Conservation (phyloP, 1,139 yeast species). For the Pichia sp. region DNA sequence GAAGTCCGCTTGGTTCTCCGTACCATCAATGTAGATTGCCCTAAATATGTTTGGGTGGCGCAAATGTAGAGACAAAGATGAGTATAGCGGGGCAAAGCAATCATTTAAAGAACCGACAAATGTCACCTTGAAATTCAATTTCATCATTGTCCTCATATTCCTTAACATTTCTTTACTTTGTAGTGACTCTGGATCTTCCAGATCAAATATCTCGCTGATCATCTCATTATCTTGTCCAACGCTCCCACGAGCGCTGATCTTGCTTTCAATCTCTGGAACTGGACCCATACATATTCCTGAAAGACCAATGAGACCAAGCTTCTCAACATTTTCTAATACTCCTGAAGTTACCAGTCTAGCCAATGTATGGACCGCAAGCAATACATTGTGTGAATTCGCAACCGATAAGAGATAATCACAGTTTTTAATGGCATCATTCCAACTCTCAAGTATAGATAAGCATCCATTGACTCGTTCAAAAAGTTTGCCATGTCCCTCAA, state of each 20-base stretch:
- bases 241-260: slow-evolving; percentile 36
- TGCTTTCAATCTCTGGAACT: slow-evolving; percentile 36
- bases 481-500: slow-evolving; percentile 48
- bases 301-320: slow-evolving; percentile 39
- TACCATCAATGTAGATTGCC: slow-evolving; percentile 29
- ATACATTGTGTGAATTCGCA: slow-evolving; percentile 40
- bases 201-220: slow-evolving; percentile 41
- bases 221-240: slow-evolving; percentile 41
- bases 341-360: slow-evolving; percentile 29
- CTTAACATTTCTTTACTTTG: slow-evolving; percentile 31
- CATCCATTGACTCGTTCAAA: slow-evolving; percentile 35
- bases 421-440: slow-evolving; percentile 32
- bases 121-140: slow-evolving; percentile 41
- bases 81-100: slow-evolving; percentile 38
- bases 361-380: slow-evolving; percentile 38
- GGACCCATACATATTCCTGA: slow-evolving; percentile 43
- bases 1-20: slow-evolving; percentile 40
- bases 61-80: slow-evolving; percentile 38
- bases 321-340: slow-evolving; percentile 18
- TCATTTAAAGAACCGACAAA: slow-evolving; percentile 42
- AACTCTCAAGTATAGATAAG: slow-evolving; percentile 35
- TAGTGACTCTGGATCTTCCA: slow-evolving; percentile 34
- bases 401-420: slow-evolving; percentile 40
- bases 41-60: slow-evolving; percentile 51
- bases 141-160: slow-evolving; percentile 31